Evolutionary conservation across 2,329 filamentous ascomycete species (phyloP).

Genomic region (Hypoxylon sp.): DNA sequence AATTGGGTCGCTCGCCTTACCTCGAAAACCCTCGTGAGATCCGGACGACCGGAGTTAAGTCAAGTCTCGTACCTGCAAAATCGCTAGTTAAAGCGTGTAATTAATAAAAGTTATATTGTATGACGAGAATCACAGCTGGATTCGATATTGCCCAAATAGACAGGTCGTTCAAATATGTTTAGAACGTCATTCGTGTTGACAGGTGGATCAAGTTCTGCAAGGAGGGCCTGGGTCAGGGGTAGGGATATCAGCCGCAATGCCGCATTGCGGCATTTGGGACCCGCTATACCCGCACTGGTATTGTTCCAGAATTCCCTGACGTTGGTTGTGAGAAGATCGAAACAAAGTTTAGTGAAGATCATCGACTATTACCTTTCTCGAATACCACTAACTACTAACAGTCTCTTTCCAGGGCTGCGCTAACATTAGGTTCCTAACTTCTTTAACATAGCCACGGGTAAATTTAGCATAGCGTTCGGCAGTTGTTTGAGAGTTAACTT

Average conservation of each 20-base stretch:
- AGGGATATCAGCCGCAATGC: slow-evolving; percentile 35
- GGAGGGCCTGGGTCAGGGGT: slow-evolving; percentile 23
- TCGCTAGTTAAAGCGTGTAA: background rate
- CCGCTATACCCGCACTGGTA: slow-evolving; percentile 23
- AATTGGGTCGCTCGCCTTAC: background rate
- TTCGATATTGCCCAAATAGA: slow-evolving; percentile 14
- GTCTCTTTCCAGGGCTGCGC: slow-evolving; percentile 24
- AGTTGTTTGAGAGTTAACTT: slow-evolving; percentile 20
- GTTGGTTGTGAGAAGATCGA: slow-evolving; percentile 42
- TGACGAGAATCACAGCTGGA: slow-evolving; percentile 8
- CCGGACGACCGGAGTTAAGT: slow-evolving; percentile 4
- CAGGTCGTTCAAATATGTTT: slow-evolving; percentile 27
- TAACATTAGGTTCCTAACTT: slow-evolving; percentile 18
- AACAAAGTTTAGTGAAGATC: slow-evolving; percentile 41
- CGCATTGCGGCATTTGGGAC: slow-evolving; percentile 15
- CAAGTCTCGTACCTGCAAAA: background rate
- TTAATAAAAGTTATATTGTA: background rate
- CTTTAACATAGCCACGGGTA: slow-evolving; percentile 10
- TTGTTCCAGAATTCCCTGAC: slow-evolving; percentile 37
- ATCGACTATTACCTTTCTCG: slow-evolving; percentile 23
- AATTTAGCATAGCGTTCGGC: slow-evolving; percentile 18
- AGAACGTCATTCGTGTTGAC: background rate
- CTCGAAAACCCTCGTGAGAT: background rate
- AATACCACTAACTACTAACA: slow-evolving; percentile 11
- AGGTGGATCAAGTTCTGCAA: slow-evolving; percentile 13